Conservation (phyloP, 163 green algal genomes). For the Chloromonas sp. region DNA sequence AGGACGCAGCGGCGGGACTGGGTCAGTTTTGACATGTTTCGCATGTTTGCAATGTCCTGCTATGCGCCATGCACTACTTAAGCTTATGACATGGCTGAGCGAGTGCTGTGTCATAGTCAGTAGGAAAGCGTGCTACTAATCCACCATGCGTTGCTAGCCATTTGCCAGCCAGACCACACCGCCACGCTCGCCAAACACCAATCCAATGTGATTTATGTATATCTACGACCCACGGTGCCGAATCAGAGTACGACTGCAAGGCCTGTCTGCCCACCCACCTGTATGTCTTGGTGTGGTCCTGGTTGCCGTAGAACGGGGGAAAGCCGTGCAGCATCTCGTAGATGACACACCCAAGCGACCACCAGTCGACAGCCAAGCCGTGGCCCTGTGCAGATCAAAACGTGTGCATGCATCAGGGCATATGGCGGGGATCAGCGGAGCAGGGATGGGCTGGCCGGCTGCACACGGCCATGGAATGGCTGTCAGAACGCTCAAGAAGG, state of each 20-base stretch:
- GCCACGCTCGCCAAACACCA: too few species aligned
- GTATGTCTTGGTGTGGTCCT: not conserved
- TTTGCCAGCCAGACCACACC: too few species aligned
- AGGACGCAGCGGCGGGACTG: too few species aligned
- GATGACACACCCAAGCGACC: conserved; percentile 73
- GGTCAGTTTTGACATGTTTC: not conserved
- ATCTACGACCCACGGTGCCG: too few species aligned
- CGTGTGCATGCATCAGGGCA: not conserved
- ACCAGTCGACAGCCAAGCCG: conserved; percentile 70
- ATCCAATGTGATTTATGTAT: too few species aligned
- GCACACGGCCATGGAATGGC: not conserved
- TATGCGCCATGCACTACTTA: not conserved
- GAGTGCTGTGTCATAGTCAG: not conserved
- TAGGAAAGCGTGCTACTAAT: not conserved
- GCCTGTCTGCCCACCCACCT: not conserved
- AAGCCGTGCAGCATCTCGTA: conserved; percentile 78
- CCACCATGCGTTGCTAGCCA: too few species aligned
- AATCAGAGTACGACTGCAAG: not conserved
- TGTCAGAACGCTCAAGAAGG: not conserved
- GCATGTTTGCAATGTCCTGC: not conserved
- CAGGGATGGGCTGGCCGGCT: not conserved
- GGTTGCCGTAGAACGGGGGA: conserved; percentile 3
- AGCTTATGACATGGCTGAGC: not conserved
- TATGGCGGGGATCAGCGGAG: not conserved
- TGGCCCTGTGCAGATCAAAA: conserved; percentile 45